Conservation (phyloP, 1,284 basidiomycete genomes). For the Peniophora sp. region DNA sequence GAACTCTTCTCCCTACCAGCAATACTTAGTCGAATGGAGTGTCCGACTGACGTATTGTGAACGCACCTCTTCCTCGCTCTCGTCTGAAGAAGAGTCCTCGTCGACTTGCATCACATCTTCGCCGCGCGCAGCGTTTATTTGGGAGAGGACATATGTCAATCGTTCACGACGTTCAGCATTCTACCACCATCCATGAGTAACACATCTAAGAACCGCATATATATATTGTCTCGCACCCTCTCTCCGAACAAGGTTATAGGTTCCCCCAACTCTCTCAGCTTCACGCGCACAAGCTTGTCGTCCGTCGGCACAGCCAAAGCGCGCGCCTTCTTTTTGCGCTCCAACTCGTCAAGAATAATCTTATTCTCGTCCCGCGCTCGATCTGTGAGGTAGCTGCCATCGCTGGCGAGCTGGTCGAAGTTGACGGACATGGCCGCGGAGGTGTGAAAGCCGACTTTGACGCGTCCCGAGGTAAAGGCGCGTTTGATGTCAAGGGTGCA, state of each 20-base stretch:
- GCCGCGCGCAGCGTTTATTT: slow-evolving; percentile 78
- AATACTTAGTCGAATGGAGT: slow-evolving; percentile 6
- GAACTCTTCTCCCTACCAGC: slow-evolving; percentile 80
- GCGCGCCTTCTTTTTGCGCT: slow-evolving; percentile 91
- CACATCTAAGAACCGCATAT: not conserved
- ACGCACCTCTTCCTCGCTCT: slow-evolving; percentile 73
- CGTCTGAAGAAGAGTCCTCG: slow-evolving; percentile 51
- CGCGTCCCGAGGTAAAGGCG: not conserved
- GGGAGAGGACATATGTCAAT: slow-evolving; percentile 85
- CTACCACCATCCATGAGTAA: slow-evolving; percentile 28
- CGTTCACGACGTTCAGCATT: slow-evolving; percentile 88
- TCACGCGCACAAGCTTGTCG: slow-evolving; percentile 84
- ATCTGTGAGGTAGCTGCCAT: slow-evolving; percentile 67
- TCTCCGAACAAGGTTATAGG: slow-evolving; percentile 98
- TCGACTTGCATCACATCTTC: slow-evolving; percentile 67
- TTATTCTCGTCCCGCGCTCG: slow-evolving; percentile 71
- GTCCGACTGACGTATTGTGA: not conserved
- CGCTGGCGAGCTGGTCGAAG: slow-evolving; percentile 64
- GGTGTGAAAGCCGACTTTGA: not conserved
- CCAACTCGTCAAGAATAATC: slow-evolving; percentile 84
- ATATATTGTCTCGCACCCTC: slow-evolving; percentile 61
- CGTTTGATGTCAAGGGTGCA: not conserved
- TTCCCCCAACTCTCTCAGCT: slow-evolving; percentile 88
- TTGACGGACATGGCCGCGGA: slow-evolving; percentile 52
- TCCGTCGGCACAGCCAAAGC: slow-evolving; percentile 95